A percentile compares a stretch with the other conserved stretches of the same genome.
Conservation (phyloP, 139 green algal species). For the Nannochloris sp. region DNA sequence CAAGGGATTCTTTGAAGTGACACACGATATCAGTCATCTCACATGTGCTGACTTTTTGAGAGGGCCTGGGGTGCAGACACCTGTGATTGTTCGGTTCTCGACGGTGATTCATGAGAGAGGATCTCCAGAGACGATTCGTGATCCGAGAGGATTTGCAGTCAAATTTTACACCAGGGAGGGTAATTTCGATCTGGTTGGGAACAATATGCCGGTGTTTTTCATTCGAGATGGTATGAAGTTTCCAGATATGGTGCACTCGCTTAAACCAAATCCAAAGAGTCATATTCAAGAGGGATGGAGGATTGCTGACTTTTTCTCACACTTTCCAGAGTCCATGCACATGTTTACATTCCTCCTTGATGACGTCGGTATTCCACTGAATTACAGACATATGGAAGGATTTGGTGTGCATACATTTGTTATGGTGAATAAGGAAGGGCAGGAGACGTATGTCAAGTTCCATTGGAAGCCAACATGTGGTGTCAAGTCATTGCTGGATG, state of each 20-base stretch:
- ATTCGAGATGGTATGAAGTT: slow-evolving; percentile 94
- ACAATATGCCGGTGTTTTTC: slow-evolving; percentile 91
- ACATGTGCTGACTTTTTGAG: slow-evolving; percentile 92
- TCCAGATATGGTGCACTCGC: slow-evolving; percentile 89
- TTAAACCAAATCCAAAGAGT: slow-evolving; percentile 95
- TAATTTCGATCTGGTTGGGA: slow-evolving; percentile 84
- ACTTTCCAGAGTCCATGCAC: slow-evolving; percentile 82
- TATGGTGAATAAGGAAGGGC: slow-evolving; percentile 71
- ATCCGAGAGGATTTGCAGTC: slow-evolving; percentile 90
- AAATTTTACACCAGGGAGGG: slow-evolving; percentile 97
- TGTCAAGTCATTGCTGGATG: slow-evolving; percentile 77
- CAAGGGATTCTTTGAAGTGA: slow-evolving; percentile 99
- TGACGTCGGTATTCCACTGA: slow-evolving; percentile 80
- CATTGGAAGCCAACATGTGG: slow-evolving; percentile 88
- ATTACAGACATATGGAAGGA: slow-evolving; percentile 90
- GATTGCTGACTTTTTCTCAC: slow-evolving; percentile 94
- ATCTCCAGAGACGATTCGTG: slow-evolving; percentile 83
- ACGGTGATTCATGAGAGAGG: slow-evolving; percentile 81
- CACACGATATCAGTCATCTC: slow-evolving; percentile 88
- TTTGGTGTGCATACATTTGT: slow-evolving; percentile 96
- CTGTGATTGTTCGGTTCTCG: slow-evolving; percentile 87
- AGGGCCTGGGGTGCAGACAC: slow-evolving; percentile 85
- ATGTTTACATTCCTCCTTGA: slow-evolving; percentile 95
- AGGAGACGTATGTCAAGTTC: slow-evolving; percentile 89
- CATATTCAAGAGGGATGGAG: slow-evolving; percentile 93